These are phyloP conservation scores for Rubus parviflorus DNA, from an alignment of 306 rosid species.

Conservation along the genomic window DNA sequence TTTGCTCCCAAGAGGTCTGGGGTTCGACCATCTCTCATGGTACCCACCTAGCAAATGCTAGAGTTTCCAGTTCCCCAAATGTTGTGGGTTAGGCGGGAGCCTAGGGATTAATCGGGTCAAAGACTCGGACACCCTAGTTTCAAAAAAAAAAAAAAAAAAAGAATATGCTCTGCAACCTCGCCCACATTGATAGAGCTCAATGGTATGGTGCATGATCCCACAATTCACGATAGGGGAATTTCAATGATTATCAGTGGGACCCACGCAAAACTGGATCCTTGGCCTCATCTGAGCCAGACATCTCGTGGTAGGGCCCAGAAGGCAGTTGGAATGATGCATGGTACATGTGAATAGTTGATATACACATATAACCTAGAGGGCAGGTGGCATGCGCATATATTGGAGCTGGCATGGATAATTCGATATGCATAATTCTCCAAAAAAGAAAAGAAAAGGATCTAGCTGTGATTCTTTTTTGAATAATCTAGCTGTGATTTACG, in stretches of 20 bases:
- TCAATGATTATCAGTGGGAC: conserved; percentile 16
- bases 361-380: too few species aligned
- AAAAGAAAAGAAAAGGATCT: too few species aligned
- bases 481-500: too few species aligned
- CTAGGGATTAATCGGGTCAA: too few species aligned
- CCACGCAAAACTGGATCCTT: neutral
- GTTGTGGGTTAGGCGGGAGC: too few species aligned
- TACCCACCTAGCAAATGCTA: too few species aligned
- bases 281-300: conserved; percentile 21
- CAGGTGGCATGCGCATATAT: neutral
- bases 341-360: neutral
- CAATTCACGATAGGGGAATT: neutral
- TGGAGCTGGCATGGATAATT: neutral
- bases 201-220: conserved; percentile 2
- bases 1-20: too few species aligned
- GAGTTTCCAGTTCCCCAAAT: too few species aligned
- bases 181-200: neutral
- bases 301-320: conserved; percentile 8
- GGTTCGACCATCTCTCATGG: too few species aligned
- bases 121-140: too few species aligned
- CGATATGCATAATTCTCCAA: neutral
- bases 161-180: neutral
- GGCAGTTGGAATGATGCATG: conserved; percentile 6
- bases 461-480: too few species aligned
- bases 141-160: too few species aligned